Evolutionary conservation across 768 basidiomycete genomes (phyloP), one percentile per base, ranked within the genome.

Genomic region (Lactifluus echinatus): DNA sequence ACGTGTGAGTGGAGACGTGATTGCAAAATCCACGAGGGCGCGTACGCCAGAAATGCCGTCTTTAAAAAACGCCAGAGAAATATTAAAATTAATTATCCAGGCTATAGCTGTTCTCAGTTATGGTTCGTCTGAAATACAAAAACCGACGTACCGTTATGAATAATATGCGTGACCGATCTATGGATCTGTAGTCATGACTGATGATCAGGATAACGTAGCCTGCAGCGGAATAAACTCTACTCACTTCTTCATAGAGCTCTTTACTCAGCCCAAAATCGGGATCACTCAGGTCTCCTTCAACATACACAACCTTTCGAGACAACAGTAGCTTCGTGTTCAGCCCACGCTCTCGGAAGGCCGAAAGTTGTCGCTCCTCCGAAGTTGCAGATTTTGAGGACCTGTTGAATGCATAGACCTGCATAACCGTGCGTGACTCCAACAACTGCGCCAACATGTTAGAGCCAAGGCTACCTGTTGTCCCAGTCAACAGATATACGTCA

Each of bases 11-110:
- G 61, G 57, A 12, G 61, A 63, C 3, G 47, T 56, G 24, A 68
- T 56, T 3, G 65, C 59, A 14, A 68, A 61, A 49, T 66, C 65
- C 19, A 64, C 56, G 4, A 68, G 49, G 4, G 56, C 46, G 40
- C 64, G 63, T 6, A 63, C 57, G 15, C 60, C 57, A 7, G 40
- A 51, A 8, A 68, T 55, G 37, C 49, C 47, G 19, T 62, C 57
- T 46, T 68, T 65, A 58, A 67, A 66, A 3, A 65, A 63, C 17
- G 53, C 14, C 15, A 68, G 45, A 1, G 65, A 55, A 5, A 63
- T 47, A 37, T 67, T 67, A 49, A 68, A 56, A 50, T 68, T 64
- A 0, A 68, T 50, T 29, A 52, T 60, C 66, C 66, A 68, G 4
- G 66, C 66, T 63, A 29, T 42, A 11, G 15, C 28, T 34, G 10